phyloP scores from a whole-genome alignment of 345 rosid genomes.

The Lenwebbia sp. region DNA sequence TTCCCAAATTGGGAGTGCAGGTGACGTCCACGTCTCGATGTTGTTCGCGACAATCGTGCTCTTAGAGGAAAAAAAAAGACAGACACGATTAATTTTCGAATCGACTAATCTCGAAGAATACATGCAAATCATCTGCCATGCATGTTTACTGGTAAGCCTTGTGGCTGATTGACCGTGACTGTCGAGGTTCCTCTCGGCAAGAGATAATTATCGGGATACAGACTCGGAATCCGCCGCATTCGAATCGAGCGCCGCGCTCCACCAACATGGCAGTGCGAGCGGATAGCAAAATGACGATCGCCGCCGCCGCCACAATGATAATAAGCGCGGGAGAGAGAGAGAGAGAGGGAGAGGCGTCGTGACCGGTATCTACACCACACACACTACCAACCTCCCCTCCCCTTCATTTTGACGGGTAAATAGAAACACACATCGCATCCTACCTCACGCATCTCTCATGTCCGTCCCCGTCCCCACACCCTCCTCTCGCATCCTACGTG shows the following conservation, averaged over 20 bases:
- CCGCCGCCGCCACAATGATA: background rate
- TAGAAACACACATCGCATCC: background rate
- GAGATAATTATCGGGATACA: fast-evolving
- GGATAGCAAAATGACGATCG: background rate
- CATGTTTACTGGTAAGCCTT: background rate
- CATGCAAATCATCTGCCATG: background rate
- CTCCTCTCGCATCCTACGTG: background rate
- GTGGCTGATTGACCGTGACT: fast-evolving
- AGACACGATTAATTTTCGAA: too few relatives aligned
- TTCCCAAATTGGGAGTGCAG: too few relatives aligned
- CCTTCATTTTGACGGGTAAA: background rate
- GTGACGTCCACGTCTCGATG: too few relatives aligned
- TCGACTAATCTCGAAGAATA: too few relatives aligned
- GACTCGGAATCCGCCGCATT: background rate
- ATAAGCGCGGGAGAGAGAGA: background rate
- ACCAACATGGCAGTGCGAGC: background rate
- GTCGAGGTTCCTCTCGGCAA: too few relatives aligned
- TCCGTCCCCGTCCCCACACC: background rate
- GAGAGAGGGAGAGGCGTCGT: background rate
- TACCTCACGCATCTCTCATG: background rate
- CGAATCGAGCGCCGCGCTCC: background rate
- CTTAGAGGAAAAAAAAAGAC: too few relatives aligned
- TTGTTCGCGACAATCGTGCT: too few relatives aligned
- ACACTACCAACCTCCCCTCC: background rate
- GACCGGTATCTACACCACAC: background rate